phyloP scores from a whole-genome alignment of 257 asterid species.

The Euphrasia confusa region DNA sequence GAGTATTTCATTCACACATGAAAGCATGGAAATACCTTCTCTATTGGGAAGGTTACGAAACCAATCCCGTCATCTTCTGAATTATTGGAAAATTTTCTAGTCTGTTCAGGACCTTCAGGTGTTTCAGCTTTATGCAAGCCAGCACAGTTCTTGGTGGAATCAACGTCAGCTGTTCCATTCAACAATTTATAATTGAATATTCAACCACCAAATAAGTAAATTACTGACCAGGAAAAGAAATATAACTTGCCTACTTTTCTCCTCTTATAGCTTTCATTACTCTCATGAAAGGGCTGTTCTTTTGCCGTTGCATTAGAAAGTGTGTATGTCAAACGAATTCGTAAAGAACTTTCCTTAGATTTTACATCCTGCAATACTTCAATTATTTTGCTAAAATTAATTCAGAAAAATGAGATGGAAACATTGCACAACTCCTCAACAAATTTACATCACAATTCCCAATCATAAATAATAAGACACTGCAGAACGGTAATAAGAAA shows the following conservation, averaged over 20 bases:
- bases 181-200: conserved; percentile 6
- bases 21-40: conserved; percentile 44
- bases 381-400: conserved; percentile 13
- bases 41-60: conserved; percentile 33
- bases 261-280: conserved; percentile 59
- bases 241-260: conserved; percentile 56
- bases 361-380: conserved; percentile 54
- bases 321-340: conserved; percentile 61
- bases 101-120: conserved; percentile 21
- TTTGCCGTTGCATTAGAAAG: conserved; percentile 36
- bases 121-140: conserved; percentile 31
- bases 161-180: conserved; percentile 41
- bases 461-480: conserved; percentile 6
- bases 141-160: conserved; percentile 31
- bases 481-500: background rate
- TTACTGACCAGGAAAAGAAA: background rate
- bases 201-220: background rate
- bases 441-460: background rate
- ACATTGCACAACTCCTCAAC: conserved; percentile 9
- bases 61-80: conserved; percentile 30
- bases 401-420: conserved; percentile 12
- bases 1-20: background rate
- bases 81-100: conserved; percentile 24
- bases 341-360: conserved; percentile 47
- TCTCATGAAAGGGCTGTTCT: conserved; percentile 32